Conservation (phyloP, 768 basidiomycete genomes). For the Phanerochaete carnosa region DNA sequence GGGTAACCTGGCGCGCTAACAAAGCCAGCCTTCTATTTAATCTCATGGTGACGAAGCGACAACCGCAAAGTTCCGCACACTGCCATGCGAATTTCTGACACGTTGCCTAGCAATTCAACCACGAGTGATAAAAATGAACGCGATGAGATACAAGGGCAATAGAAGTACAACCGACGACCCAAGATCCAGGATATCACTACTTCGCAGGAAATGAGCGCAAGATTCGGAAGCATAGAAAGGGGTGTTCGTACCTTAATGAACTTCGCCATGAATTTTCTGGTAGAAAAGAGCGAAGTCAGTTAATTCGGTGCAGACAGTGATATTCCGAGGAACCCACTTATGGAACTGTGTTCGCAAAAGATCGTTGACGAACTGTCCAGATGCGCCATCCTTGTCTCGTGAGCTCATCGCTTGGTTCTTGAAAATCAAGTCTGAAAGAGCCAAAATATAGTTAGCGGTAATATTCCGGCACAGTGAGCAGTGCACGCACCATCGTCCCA, state of each 20-base stretch:
- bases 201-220: not conserved
- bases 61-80: too few species aligned
- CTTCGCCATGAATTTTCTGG: slow-evolving; percentile 88
- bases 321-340: slow-evolving; percentile 63
- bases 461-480: not conserved
- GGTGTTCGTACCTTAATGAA: slow-evolving; percentile 74
- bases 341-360: slow-evolving; percentile 91
- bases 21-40: too few species aligned
- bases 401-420: slow-evolving; percentile 90
- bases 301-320: not conserved
- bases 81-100: too few species aligned
- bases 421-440: slow-evolving; percentile 81
- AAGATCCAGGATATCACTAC: not conserved
- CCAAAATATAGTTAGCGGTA: not conserved
- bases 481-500: slow-evolving; percentile 85
- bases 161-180: not conserved
- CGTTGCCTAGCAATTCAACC: too few species aligned
- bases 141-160: not conserved
- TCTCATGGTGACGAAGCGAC: not conserved
- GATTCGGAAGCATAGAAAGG: not conserved
- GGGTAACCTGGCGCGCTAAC: too few species aligned
- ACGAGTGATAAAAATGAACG: too few species aligned
- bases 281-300: not conserved
- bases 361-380: slow-evolving; percentile 92
- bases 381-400: slow-evolving; percentile 54